Evolutionary conservation across 2,329 filamentous ascomycete genomes (phyloP).

Genomic region (Aspergillus sp.): DNA sequence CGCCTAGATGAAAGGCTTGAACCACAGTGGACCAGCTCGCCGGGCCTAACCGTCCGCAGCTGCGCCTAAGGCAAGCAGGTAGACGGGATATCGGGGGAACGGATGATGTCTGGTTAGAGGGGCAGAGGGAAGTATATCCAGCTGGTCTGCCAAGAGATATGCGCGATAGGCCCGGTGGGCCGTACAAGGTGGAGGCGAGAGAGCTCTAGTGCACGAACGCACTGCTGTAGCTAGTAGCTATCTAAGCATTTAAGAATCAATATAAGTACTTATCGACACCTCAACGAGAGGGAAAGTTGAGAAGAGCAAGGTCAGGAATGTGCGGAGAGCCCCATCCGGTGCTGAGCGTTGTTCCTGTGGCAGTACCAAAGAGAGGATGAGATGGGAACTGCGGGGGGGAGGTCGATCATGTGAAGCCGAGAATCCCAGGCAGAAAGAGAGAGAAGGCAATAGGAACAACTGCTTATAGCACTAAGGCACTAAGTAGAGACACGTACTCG

Average conservation of each 20-base stretch:
- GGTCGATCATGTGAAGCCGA: background rate
- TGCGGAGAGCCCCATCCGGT: background rate
- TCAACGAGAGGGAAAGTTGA: background rate
- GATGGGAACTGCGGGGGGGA: conserved; percentile 1
- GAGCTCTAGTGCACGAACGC: background rate
- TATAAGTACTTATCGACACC: background rate
- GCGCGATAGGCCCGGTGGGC: conserved; percentile 6
- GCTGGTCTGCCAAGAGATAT: conserved; percentile 17
- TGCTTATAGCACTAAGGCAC: background rate
- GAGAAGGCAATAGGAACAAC: background rate
- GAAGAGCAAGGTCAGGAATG: background rate
- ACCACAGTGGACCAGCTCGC: conserved; percentile 18
- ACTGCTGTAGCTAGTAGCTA: background rate
- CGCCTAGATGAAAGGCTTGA: conserved; percentile 8
- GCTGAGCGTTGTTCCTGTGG: background rate
- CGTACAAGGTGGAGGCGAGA: background rate
- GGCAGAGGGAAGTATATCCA: conserved; percentile 10
- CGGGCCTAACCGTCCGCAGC: conserved; percentile 16
- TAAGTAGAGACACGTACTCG: background rate
- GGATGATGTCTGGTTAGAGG: conserved; percentile 30
- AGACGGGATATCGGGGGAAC: conserved; percentile 34
- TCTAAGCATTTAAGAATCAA: background rate
- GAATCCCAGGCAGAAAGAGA: background rate
- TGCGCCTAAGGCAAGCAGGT: conserved; percentile 13
- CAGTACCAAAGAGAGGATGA: background rate